Evolutionary conservation across 306 rosid species (phyloP), one percentile per base, ranked within the genome.

Genomic region (Macrotyloma uniflorum): DNA sequence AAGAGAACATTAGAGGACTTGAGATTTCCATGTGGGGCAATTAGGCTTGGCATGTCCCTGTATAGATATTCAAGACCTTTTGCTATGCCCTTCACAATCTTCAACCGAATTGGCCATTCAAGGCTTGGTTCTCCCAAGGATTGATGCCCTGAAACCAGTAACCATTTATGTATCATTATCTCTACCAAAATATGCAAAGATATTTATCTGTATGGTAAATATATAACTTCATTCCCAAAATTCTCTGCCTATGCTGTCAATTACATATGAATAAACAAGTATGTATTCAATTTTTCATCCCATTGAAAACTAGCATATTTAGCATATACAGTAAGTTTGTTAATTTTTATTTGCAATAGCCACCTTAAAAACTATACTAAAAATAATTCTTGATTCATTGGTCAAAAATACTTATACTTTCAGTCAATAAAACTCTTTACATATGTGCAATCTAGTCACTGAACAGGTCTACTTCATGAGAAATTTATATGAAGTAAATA

Each of bases 1-100:
- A 96, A 85, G 49, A 96, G 97, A 13, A 96, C 93, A 38, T 96
- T 96, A 1, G 97, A 90, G 67, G 98, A 87, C 77, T 93, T 96
- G 11, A 96, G 98, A 75, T 93, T 85, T 67, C 99, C 99, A 14
- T 96, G 99, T 3, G 96, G 89, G 58, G 93, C 82, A 2, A 85
- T 87, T 65, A 96, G 81, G 86, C 84, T 81, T 8, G 96, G 94
- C 83, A 96, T 85, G 72, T 91, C 98, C 51, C 45, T 81, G 85
- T 87, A 86, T 38, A 96, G 94, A 77, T 87, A 57, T 33, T 83
- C 82, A 64, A 96, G 90, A 5, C 99, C 97, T 54, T 67, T 89
- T 28, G 91, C 89, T 38, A 96, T 74, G 26, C 99, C 99, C 65
- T 90, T 88, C 33, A 92, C 87, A 3, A 96, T 89, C 86, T 90